These are phyloP conservation scores for Aureobasidium sp. DNA, from an alignment of 2,329 filamentous ascomycete species.

Conservation along the genomic window DNA sequence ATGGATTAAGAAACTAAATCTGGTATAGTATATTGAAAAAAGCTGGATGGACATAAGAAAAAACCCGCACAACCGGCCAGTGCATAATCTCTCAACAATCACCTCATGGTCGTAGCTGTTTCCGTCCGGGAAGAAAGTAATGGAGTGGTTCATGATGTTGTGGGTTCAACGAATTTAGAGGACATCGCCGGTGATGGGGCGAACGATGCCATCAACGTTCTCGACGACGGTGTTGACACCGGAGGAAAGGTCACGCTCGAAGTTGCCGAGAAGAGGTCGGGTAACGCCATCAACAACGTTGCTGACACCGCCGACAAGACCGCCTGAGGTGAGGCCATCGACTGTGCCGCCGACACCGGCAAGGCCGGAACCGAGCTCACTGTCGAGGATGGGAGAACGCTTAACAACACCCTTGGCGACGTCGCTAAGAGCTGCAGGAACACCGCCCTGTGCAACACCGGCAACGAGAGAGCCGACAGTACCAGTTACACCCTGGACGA, in stretches of 20 bases:
- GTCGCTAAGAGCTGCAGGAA: neutral
- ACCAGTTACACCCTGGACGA: neutral
- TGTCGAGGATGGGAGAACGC: neutral
- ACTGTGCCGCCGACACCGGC: neutral
- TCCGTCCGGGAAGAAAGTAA: neutral
- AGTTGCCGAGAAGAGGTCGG: neutral
- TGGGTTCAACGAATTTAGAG: neutral
- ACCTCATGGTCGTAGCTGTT: neutral
- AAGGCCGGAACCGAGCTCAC: neutral
- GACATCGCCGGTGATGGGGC: neutral
- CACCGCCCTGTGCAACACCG: neutral
- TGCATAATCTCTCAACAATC: neutral
- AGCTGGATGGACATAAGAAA: constrained; percentile 6
- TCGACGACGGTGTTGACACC: neutral
- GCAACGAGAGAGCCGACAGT: neutral
- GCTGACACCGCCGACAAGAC: neutral
- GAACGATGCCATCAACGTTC: neutral
- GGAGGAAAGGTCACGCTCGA: neutral
- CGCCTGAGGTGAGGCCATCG: neutral
- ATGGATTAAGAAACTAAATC: neutral
- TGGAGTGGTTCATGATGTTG: neutral
- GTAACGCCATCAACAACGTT: neutral
- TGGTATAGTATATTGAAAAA: neutral
- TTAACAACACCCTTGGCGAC: neutral
- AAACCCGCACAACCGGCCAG: neutral